Evolutionary conservation across 495 filamentous ascomycete genomes (phyloP), one percentile per base, ranked within the genome.

Genomic region (Talaromyces wortmannii): DNA sequence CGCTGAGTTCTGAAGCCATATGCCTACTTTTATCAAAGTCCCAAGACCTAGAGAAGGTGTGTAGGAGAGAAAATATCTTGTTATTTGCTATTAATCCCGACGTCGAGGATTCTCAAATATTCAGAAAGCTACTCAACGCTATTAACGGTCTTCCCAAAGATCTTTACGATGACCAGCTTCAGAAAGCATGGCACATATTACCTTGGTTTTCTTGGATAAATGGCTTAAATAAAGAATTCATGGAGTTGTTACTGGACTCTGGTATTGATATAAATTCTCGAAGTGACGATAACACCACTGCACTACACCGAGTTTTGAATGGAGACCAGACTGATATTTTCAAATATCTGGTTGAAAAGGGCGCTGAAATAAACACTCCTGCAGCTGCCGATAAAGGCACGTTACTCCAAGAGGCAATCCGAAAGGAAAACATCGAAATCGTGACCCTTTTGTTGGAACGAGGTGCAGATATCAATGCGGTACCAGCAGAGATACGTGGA

Each of bases 401-500:
- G 10, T 46, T 46, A 31, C 45, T 56, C 11, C 54, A 56, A 45
- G 23, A 44, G 8, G 54, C 54, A 31, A 17, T 32, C 31, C 7
- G n/a, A 31, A 10, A 10, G 18, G 23, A 52, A 3, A 30, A 58
- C 4, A 32, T n/a, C 4, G 52, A 52, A 0, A 45, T 53, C 32
- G 52, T 49, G 1, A 32, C 50, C n/a, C 8, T 43, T 42, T 56
- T 63, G 5, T 46, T 60, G 5, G 55, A 63, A 48, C 16, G 45
- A 11, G 43, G 52, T 57, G 23, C 49, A 47, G 15, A 56, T 43
- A 31, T 90, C 54, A 79, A 84, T 63, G 84, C 84, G 31, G 18
- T 57, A 4, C 55, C 64, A 30, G 61, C 66, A 17, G 46, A 32
- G 7, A 52, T 54, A 3, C 6, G 63, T 11, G 74, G 74, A 0